phyloP scores from a whole-genome alignment of 1,139 yeast species.

The Pichia sp. region DNA sequence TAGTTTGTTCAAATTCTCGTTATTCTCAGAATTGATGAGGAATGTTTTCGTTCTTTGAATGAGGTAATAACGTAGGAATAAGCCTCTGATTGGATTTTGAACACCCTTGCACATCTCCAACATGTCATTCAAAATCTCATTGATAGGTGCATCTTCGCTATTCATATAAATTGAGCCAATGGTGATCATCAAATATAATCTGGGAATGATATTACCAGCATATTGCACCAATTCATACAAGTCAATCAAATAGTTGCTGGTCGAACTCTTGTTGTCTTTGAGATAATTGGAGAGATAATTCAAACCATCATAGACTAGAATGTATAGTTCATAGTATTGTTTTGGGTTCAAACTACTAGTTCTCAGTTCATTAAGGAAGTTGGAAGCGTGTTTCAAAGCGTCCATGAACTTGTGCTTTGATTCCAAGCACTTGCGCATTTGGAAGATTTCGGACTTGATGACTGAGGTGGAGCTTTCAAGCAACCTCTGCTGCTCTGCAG shows the following conservation, averaged over 20 bases:
- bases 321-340: constrained; percentile 89
- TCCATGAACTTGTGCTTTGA: constrained; percentile 66
- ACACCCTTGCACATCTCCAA: constrained; percentile 99
- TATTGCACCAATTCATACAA: constrained; percentile 92
- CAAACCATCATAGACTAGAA: constrained; percentile 77
- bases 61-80: constrained; percentile 81
- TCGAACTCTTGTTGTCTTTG: constrained; percentile 32
- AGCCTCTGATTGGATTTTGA: constrained; percentile 88
- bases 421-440: constrained; percentile 73
- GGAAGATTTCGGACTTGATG: constrained; percentile 63
- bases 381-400: constrained; percentile 82
- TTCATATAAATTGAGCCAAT: constrained; percentile 88
- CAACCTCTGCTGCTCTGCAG: constrained; percentile 23
- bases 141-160: constrained; percentile 68
- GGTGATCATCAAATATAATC: constrained; percentile 89
- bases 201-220: constrained; percentile 87
- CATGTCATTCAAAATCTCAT: constrained; percentile 91
- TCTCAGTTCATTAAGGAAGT: constrained; percentile 74
- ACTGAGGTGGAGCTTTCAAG: constrained; percentile 47
- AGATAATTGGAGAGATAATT: constrained; percentile 61
- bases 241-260: constrained; percentile 76
- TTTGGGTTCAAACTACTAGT: constrained; percentile 76
- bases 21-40: constrained; percentile 27
- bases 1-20: constrained; percentile 13
- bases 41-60: constrained; percentile 72